Conservation (phyloP, 139 green algal genomes). For the Penium margaritaceum region DNA sequence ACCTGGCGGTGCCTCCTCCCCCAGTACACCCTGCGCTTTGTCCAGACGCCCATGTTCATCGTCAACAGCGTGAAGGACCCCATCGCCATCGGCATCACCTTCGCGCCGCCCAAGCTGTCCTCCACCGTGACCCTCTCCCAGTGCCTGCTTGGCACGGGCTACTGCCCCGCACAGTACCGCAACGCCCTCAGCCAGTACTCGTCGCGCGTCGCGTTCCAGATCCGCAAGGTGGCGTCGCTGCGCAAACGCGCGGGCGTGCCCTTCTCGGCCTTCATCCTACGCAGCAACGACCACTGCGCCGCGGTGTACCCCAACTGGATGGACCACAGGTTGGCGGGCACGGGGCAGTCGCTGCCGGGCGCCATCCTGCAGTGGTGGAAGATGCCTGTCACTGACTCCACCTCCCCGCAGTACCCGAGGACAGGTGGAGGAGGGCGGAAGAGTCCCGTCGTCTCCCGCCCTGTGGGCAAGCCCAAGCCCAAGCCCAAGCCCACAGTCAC, state of each 20-base stretch:
- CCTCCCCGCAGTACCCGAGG: too few relatives aligned
- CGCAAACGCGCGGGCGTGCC: neutral
- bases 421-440: too few relatives aligned
- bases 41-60: neutral
- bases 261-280: neutral
- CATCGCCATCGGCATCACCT: neutral
- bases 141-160: neutral
- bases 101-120: neutral
- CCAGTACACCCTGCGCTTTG: neutral
- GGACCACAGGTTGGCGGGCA: too few relatives aligned
- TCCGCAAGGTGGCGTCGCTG: neutral
- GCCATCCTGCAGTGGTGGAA: too few relatives aligned
- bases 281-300: neutral
- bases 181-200: neutral
- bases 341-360: too few relatives aligned
- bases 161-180: neutral
- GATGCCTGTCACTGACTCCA: too few relatives aligned
- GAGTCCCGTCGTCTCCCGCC: too few relatives aligned
- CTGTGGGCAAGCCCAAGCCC: too few relatives aligned
- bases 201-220: neutral
- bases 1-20: neutral
- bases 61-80: constrained; percentile 7
- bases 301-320: too few relatives aligned
- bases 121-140: neutral
- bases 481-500: too few relatives aligned